phyloP scores from a whole-genome alignment of 345 rosid species.

The Firmiana major region DNA sequence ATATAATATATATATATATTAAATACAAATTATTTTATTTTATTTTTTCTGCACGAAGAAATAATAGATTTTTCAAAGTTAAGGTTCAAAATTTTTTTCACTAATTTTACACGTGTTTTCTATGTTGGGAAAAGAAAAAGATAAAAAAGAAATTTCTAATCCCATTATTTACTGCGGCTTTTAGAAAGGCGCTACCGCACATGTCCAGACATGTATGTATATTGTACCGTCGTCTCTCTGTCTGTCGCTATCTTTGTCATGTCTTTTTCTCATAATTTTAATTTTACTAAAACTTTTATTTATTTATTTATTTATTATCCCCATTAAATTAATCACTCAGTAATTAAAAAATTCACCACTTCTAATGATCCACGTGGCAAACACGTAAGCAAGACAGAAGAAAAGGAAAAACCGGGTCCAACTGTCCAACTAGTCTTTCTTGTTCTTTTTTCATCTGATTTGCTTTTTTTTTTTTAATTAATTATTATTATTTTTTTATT shows the following conservation, averaged over 20 bases:
- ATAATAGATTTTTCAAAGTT: too few relatives aligned
- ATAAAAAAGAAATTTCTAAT: too few relatives aligned
- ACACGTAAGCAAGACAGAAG: not conserved
- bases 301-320: not conserved
- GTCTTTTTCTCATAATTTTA: not conserved
- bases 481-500: not conserved
- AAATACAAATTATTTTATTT: too few relatives aligned
- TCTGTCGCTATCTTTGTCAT: not conserved
- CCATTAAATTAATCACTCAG: not conserved
- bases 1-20: too few relatives aligned
- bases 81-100: too few relatives aligned
- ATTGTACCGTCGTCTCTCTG: not conserved
- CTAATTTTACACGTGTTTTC: too few relatives aligned
- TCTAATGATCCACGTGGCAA: not conserved
- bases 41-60: too few relatives aligned
- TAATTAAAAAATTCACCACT: not conserved
- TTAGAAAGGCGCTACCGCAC: not conserved
- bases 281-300: not conserved
- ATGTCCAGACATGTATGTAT: not conserved
- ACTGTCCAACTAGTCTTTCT: not conserved
- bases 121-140: too few relatives aligned
- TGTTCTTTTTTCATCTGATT: not conserved
- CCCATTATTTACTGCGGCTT: too few relatives aligned
- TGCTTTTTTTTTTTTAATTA: not conserved
- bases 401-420: not conserved